These are phyloP conservation scores for Discostella pseudostelligera DNA, from an alignment of 108 stramenopile genomes.

Conservation along the genomic window DNA sequence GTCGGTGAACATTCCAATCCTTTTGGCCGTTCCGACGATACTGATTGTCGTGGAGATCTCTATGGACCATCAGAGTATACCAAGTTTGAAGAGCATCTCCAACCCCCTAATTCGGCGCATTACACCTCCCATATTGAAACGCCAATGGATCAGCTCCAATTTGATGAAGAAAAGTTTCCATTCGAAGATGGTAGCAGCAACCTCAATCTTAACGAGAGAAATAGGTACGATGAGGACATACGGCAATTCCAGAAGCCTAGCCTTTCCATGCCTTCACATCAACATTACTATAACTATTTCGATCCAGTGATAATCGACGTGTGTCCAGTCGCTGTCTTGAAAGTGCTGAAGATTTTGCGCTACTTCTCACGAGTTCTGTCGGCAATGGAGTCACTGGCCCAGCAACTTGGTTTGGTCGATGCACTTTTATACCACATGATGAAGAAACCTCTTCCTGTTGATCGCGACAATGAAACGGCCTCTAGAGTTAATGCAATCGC, in stretches of 20 bases:
- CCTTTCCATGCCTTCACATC: constrained; percentile 8
- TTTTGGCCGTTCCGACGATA: background rate
- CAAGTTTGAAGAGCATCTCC: background rate
- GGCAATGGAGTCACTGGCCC: constrained; percentile 47
- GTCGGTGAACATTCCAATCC: background rate
- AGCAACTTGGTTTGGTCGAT: constrained; percentile 39
- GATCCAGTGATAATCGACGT: constrained; percentile 12
- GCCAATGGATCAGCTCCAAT: background rate
- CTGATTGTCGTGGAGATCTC: background rate
- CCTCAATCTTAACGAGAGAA: background rate
- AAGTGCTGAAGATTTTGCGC: constrained; percentile 43
- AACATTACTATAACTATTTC: constrained; percentile 7
- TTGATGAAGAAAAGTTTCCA: constrained; percentile 1
- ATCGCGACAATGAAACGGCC: constrained; percentile 37
- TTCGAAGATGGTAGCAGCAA: background rate
- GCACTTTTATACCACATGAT: constrained; percentile 42
- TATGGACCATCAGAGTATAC: background rate
- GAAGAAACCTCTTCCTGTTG: constrained; percentile 11
- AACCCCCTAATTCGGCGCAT: background rate
- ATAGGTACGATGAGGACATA: constrained; percentile 26
- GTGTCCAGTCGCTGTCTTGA: constrained; percentile 38
- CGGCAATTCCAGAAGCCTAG: constrained; percentile 40
- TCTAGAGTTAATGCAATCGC: constrained; percentile 46
- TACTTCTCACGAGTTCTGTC: constrained; percentile 55
- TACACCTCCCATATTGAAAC: background rate